Conservation (phyloP, 2,329 filamentous ascomycete genomes). For the Exserohilum turcica region DNA sequence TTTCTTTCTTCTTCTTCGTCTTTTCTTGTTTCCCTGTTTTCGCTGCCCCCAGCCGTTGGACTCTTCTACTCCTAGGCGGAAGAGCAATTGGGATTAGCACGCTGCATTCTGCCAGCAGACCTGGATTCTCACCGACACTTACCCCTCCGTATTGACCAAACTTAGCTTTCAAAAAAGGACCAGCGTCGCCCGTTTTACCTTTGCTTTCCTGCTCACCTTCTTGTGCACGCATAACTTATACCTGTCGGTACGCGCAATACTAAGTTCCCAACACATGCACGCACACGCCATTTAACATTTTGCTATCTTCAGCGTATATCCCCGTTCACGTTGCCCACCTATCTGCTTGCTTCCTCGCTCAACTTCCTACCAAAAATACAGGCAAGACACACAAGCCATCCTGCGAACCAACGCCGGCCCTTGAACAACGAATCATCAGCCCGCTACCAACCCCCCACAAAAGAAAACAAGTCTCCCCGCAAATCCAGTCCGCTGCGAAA, state of each 20-base stretch:
- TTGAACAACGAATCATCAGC: not conserved
- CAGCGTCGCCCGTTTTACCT: not conserved
- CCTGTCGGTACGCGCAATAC: not conserved
- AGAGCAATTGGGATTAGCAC: slow-evolving; percentile 1
- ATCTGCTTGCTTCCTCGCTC: not conserved
- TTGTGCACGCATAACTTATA: slow-evolving; percentile 1
- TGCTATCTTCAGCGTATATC: not conserved
- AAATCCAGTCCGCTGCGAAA: not conserved
- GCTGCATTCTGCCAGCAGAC: slow-evolving; percentile 1
- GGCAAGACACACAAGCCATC: not conserved
- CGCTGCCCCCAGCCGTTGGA: too few relatives aligned
- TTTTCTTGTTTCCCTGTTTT: not conserved
- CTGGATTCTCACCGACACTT: slow-evolving; percentile 3
- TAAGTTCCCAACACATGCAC: not conserved
- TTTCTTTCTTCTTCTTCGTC: not conserved
- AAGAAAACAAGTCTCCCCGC: not conserved
- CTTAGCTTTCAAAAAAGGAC: not conserved
- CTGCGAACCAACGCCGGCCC: not conserved
- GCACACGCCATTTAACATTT: not conserved
- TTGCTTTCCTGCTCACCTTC: not conserved
- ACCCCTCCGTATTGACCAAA: not conserved
- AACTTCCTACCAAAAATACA: not conserved
- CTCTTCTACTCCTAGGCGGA: not conserved
- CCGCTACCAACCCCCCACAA: not conserved
- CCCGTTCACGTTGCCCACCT: not conserved